Conservation (phyloP, 2,329 filamentous ascomycete genomes). For the Mycogone perniciosa region DNA sequence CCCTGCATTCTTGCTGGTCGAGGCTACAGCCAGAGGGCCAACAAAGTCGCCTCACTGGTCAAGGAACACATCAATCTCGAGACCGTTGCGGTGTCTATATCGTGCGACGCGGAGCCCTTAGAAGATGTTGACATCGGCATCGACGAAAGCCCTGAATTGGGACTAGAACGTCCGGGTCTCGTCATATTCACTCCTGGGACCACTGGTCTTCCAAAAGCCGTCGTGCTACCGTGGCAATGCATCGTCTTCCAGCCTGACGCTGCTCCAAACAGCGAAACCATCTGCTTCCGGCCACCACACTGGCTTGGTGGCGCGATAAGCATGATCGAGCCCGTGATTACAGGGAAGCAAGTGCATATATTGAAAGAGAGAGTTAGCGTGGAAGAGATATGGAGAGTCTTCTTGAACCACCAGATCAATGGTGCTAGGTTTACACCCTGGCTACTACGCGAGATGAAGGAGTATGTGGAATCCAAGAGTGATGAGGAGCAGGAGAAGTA, state of each 20-base stretch:
- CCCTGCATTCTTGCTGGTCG: constrained; percentile 10
- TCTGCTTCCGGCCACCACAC: constrained; percentile 16
- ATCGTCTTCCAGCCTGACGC: not conserved
- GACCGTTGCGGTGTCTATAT: constrained; percentile 3
- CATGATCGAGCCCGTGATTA: constrained; percentile 12
- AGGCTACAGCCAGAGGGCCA: constrained; percentile 1
- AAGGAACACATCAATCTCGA: constrained; percentile 14
- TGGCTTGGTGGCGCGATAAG: constrained; percentile 16
- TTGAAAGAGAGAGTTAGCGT: constrained; percentile 10
- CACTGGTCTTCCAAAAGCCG: constrained; percentile 43
- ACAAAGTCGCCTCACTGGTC: constrained; percentile 1
- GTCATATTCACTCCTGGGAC: constrained; percentile 48
- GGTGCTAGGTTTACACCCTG: constrained; percentile 12
- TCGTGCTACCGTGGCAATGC: constrained; percentile 45
- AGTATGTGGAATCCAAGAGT: constrained; percentile 6
- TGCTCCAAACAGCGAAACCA: constrained; percentile 2
- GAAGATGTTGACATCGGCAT: constrained; percentile 7
- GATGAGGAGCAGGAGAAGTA: constrained; percentile 9
- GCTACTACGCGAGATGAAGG: constrained; percentile 14
- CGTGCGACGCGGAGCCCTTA: constrained; percentile 11
- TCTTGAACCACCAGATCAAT: constrained; percentile 12
- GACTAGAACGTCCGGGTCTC: constrained; percentile 25
- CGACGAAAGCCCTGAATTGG: constrained; percentile 8
- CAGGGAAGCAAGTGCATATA: constrained; percentile 13
- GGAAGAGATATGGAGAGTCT: constrained; percentile 10